Evolutionary conservation across 192 early-diverging fungal species (phyloP), one percentile per base, ranked within the genome.

Genomic region (Linnemannia elongata): DNA sequence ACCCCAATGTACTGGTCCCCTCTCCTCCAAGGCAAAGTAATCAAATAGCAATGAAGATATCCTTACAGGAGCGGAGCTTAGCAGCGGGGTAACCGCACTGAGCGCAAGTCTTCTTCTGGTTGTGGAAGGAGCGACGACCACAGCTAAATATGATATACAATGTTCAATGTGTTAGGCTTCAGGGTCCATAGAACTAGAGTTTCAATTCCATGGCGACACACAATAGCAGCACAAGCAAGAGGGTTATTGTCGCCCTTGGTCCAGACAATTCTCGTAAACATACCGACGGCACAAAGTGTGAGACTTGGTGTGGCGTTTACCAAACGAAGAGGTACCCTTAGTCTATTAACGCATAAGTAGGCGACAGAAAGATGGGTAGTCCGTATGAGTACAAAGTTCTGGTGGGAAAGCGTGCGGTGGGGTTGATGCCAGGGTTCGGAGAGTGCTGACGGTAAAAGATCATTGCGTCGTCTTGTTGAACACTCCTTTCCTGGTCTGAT

Each of bases 91-190:
- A 99, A 76, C 97, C 98, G 93, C 98, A 99, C 89, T 97, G 96
- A 88, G 97, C 97, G 92, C 98, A 99, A 63, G 97, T 98, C 97
- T 99, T 99, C 97, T 99, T 99, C 93, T 99, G 98, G 95, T 96
- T 97, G 96, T 99, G 98, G 96, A 98, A 98, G 69, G 98, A 95
- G 81, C 97, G 96, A 82, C 94, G 94, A 75, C 99, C 99, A 92
- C 99, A 99, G 88, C 85, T 87, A 72, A 47, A 66, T 15, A 18
- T 52, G 18, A 52, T 22, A 52, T 18, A 52, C 20, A 17, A 18
- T 18, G 49, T 52, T 17, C 49, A 52, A 20, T 20, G 17, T 18
- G 49, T 52, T 52, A 52, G 49, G 20, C 3, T 17, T 13, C 12
- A 52, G 20, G 49, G 49, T 6, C 18, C 49, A 52, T 6, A 4